Evolutionary conservation across 306 rosid species (phyloP), one percentile per base, ranked within the genome.

Genomic region (Citrullus mucosospermus): DNA sequence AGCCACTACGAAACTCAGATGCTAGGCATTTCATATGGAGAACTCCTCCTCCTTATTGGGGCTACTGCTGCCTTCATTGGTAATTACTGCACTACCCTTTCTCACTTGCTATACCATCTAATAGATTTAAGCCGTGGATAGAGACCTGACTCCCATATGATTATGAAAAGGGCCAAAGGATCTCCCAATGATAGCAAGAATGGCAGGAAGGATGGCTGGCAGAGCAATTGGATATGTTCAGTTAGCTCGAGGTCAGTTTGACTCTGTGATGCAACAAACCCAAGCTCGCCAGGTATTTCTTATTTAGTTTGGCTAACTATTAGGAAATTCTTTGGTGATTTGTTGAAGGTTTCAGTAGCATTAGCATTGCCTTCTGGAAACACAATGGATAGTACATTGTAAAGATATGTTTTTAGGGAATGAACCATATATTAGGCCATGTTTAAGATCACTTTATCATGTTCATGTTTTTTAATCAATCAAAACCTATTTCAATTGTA

Each of bases 161-260:
- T 69, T 22, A 46, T 71, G 76, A 59, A 12, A 34, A 88, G 88
- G 91, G 61, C 82, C 88, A 53, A 86, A 88, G 85, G 91, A 86
- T 79, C 87, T 88, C 60, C 91, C 91, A 32, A 25, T 78, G 39
- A 76, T 88, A 14, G 82, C 88, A 6, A 86, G 85, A 59, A 86
- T 81, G 41, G 84, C 78, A 2, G 91, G 91, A 50, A 82, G 88
- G 79, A 63, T 86, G 56, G 85, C 86, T 13, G 91, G 91, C 15
- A 76, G 91, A 58, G 88, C 96, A 82, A 81, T 94, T 75, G 97
- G 90, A 48, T 92, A 90, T 48, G 98, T 92, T 32, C 97, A 94
- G 87, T 69, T 94, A 79, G 97, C 95, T 84, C 95, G 97, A 25
- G 93, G 98, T 9, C 97, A 90, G 82, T 86, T 94, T 44, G 96